Evolutionary conservation across 495 filamentous ascomycete genomes (phyloP).

Genomic region (Penicillium coprophilum): DNA sequence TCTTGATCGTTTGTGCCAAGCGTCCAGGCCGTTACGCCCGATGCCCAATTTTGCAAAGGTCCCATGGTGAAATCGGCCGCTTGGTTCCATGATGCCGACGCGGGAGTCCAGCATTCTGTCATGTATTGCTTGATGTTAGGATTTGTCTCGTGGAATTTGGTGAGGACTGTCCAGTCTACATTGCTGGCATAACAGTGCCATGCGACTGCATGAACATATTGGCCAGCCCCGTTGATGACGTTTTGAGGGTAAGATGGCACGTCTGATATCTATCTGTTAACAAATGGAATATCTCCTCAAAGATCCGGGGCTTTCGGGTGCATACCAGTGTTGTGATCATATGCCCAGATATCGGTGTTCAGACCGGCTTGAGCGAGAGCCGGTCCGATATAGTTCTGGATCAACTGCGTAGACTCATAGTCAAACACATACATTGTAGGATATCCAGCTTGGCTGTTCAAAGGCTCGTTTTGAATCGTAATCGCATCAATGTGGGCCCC

Average conservation of each 20-base stretch:
- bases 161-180: slow-evolving; percentile 52
- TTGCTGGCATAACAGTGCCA: slow-evolving; percentile 57
- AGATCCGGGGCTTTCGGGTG: neutral
- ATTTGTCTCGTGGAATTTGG: slow-evolving; percentile 47
- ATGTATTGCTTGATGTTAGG: slow-evolving; percentile 52
- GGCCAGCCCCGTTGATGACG: slow-evolving; percentile 38
- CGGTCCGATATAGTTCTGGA: slow-evolving; percentile 50
- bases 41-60: slow-evolving; percentile 57
- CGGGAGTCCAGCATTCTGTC: slow-evolving; percentile 59
- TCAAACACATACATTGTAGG: slow-evolving; percentile 56
- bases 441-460: slow-evolving; percentile 53
- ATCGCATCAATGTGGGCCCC: slow-evolving; percentile 53
- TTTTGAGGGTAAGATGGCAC: slow-evolving; percentile 47
- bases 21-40: slow-evolving; percentile 54
- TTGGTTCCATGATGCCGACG: slow-evolving; percentile 47
- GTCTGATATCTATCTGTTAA: slow-evolving; percentile 19
- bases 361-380: slow-evolving; percentile 43
- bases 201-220: slow-evolving; percentile 49
- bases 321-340: slow-evolving; percentile 57
- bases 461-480: slow-evolving; percentile 58
- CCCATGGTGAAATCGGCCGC: slow-evolving; percentile 55
- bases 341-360: slow-evolving; percentile 51
- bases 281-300: neutral
- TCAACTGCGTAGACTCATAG: slow-evolving; percentile 48
- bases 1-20: slow-evolving; percentile 51